These are phyloP conservation scores for Ganoderma boninense DNA, from an alignment of 1,284 basidiomycete species.

Conservation along the genomic window DNA sequence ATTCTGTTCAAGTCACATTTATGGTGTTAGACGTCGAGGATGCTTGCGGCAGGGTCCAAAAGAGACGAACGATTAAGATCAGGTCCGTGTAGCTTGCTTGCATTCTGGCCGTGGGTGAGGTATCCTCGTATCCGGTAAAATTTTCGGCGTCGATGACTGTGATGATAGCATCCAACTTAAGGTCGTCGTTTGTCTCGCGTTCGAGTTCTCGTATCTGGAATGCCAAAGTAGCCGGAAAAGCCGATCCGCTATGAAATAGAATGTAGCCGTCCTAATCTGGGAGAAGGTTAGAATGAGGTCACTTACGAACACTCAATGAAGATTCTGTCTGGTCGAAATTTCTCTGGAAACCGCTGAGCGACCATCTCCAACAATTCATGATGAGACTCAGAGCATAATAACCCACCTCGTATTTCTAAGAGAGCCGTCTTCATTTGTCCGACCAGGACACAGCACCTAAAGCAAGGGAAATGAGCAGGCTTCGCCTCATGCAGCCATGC, in stretches of 20 bases:
- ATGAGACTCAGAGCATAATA: not conserved
- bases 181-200: slow-evolving; percentile 73
- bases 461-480: not conserved
- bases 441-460: slow-evolving; percentile 89
- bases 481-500: not conserved
- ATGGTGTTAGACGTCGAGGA: not conserved
- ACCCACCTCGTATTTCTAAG: slow-evolving; percentile 81
- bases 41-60: not conserved
- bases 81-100: slow-evolving; percentile 94
- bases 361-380: not conserved
- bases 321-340: slow-evolving; percentile 85
- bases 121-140: slow-evolving; percentile 90
- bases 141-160: slow-evolving; percentile 93
- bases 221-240: slow-evolving; percentile 89
- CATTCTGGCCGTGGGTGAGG: slow-evolving; percentile 87
- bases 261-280: slow-evolving; percentile 15
- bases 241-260: slow-evolving; percentile 69
- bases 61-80: slow-evolving; percentile 71
- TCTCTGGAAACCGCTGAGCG: slow-evolving; percentile 57
- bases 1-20: slow-evolving; percentile 56
- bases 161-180: slow-evolving; percentile 88
- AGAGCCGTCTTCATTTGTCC: slow-evolving; percentile 92
- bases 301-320: slow-evolving; percentile 92
- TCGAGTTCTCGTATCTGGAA: slow-evolving; percentile 92
- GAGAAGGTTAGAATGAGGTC: not conserved